These are phyloP conservation scores for Lyophyllum shimeji DNA, from an alignment of 768 basidiomycete genomes.

Conservation along the genomic window DNA sequence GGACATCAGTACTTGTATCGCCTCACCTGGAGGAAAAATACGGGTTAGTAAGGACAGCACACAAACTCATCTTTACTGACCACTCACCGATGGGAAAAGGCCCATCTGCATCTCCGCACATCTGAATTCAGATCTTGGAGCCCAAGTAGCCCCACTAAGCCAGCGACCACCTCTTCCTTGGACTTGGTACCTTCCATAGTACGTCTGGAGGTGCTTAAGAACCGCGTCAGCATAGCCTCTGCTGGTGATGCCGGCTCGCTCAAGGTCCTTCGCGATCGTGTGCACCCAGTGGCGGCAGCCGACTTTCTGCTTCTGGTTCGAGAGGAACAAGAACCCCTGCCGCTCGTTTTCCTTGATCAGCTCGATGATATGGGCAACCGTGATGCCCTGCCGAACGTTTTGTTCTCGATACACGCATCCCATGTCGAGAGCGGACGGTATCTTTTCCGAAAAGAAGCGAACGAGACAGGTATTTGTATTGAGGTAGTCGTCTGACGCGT, in stretches of 20 bases:
- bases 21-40: not conserved
- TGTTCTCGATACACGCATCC: slow-evolving; percentile 16
- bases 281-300: slow-evolving; percentile 22
- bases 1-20: not conserved
- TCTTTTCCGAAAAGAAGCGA: slow-evolving; percentile 9
- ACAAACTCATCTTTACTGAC: not conserved
- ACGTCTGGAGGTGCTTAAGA: slow-evolving; percentile 2
- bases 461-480: slow-evolving; percentile 2
- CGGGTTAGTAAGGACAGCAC: no score
- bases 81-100: slow-evolving; percentile 4
- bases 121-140: slow-evolving; percentile 3
- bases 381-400: slow-evolving; percentile 7
- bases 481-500: not conserved
- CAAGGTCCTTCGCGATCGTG: slow-evolving; percentile 5
- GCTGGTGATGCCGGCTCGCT: slow-evolving; percentile 1
- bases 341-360: slow-evolving; percentile 12
- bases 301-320: slow-evolving; percentile 16
- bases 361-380: slow-evolving; percentile 13
- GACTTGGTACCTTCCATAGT: slow-evolving; percentile 3
- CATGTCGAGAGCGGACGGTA: slow-evolving; percentile 9
- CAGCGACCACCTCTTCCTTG: slow-evolving; percentile 1
- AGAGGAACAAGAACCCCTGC: slow-evolving; percentile 13
- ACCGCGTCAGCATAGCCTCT: slow-evolving; percentile 3
- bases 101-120: slow-evolving; percentile 2
- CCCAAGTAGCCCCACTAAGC: not conserved